Percentiles rank a stretch among this genome's conserved stretches.
phyloP scores from a whole-genome alignment of 805 yeast species.

The Cephaloascus fragrans region DNA sequence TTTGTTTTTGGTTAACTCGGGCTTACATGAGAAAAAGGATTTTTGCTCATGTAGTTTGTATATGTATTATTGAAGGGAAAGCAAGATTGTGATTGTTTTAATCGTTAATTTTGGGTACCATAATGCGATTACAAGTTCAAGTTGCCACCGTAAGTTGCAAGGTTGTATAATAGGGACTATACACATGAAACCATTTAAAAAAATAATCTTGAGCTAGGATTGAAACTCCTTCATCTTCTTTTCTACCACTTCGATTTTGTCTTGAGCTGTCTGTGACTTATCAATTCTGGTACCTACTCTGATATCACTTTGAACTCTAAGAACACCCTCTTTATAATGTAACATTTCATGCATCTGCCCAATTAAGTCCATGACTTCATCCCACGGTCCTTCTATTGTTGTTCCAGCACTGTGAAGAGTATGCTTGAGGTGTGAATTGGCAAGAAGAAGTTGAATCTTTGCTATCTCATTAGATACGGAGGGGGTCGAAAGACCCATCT shows the following conservation, averaged over 20 bases:
- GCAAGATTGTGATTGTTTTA: too few species aligned
- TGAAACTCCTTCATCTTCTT: conserved; percentile 30
- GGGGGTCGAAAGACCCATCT: conserved; percentile 71
- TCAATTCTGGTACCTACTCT: conserved; percentile 82
- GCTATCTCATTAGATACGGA: conserved; percentile 80
- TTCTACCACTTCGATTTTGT: conserved; percentile 59
- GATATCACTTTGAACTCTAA: conserved; percentile 78
- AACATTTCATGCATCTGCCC: conserved; percentile 69
- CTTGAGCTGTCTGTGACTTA: conserved; percentile 61
- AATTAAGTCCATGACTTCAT: conserved; percentile 68
- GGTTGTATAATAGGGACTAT: too few species aligned
- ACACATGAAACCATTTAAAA: too few species aligned
- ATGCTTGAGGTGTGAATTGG: conserved; percentile 52
- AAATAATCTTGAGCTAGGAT: too few species aligned
- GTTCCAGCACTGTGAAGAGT: conserved; percentile 89
- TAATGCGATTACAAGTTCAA: too few species aligned
- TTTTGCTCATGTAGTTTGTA: too few species aligned
- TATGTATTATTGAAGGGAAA: too few species aligned
- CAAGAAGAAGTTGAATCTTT: conserved; percentile 52
- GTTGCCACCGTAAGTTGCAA: too few species aligned
- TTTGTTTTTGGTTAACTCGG: too few species aligned
- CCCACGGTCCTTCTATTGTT: conserved; percentile 90
- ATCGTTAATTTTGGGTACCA: too few species aligned
- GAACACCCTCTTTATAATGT: conserved; percentile 56
- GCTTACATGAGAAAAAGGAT: too few species aligned